Evolutionary conservation across 73 alveolate species (phyloP), one percentile per base, ranked within the genome.

Genomic region (Paramecium octaurelia): DNA sequence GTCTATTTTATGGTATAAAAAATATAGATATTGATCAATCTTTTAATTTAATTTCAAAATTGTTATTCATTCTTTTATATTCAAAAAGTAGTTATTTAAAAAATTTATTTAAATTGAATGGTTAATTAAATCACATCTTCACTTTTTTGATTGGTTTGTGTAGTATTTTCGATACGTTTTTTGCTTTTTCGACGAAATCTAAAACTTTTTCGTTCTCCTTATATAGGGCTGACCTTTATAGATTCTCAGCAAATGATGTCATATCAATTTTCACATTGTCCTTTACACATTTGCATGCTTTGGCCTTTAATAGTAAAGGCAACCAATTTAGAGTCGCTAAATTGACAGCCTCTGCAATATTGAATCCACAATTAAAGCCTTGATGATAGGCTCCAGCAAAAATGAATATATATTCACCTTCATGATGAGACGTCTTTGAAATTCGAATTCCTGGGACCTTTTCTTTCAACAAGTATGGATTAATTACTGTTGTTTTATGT

Each of bases 311-410:
- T 35, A 80, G 35, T 16, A 88, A 48, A 8, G 84, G 92, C 20
- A 93, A 21, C 96, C 96, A 93, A 44, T 92, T 92, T 4, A 70
- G 94, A 20, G 93, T 69, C n/a, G 96, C 96, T 59, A 95, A 94
- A 90, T 96, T 96, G 34, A 96, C 99, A 40, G 99, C 99, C 71
- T 96, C 99, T 21, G 98, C 99, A 21, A 96, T 86, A 80, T 96
- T 96, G 86, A 91, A 95, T 29, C 99, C 99, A 50, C 92, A 92
- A 73, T 95, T 95, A 84, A 96, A 96, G 2, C 99, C 99, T 38
- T 96, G 84, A 71, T 96, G 99, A 88, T 96, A 96, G 21, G 96
- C 97, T 23, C 93, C 87, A 85, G 97, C 95, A 21, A 96, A 86
- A 8, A 96, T 58, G 14, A 96, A 91, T 92, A 96, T 92, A 70